phyloP scores from a whole-genome alignment of 768 basidiomycete species.

The Leccinum longicurvipes region DNA sequence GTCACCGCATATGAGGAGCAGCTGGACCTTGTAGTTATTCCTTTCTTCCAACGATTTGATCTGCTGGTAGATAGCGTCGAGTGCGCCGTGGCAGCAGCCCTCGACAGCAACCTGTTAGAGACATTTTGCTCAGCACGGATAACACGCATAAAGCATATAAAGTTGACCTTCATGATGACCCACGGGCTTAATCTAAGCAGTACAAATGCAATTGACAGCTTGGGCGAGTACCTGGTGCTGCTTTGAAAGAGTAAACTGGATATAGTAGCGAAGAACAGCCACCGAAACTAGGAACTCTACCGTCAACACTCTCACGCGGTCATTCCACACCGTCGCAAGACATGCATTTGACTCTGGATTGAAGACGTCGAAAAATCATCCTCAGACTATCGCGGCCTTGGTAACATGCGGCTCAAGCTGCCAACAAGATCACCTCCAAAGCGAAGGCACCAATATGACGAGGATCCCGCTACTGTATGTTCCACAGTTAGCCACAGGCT shows the following conservation, averaged over 20 bases:
- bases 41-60: slow-evolving; percentile 59
- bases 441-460: slow-evolving; percentile 23
- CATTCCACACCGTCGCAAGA: slow-evolving; percentile 3
- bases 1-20: slow-evolving; percentile 93
- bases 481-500: slow-evolving; percentile 22
- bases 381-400: neutral
- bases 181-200: neutral
- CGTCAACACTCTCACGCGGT: slow-evolving; percentile 19
- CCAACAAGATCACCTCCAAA: slow-evolving; percentile 17
- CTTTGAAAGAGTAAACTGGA: too few relatives aligned
- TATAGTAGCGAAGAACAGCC: too few relatives aligned
- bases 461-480: slow-evolving; percentile 31
- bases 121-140: slow-evolving; percentile 2
- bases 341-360: neutral
- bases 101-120: slow-evolving; percentile 72
- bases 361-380: neutral
- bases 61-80: slow-evolving; percentile 82
- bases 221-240: too few relatives aligned
- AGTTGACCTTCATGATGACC: slow-evolving; percentile 25
- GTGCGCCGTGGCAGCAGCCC: slow-evolving; percentile 93
- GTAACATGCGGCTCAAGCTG: slow-evolving; percentile 27
- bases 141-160: neutral
- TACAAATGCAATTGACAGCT: neutral
- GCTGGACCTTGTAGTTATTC: slow-evolving; percentile 69
- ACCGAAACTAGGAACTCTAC: too few relatives aligned